phyloP scores from a whole-genome alignment of 2,329 filamentous ascomycete genomes.

The Arthrobotrys sinensis region DNA sequence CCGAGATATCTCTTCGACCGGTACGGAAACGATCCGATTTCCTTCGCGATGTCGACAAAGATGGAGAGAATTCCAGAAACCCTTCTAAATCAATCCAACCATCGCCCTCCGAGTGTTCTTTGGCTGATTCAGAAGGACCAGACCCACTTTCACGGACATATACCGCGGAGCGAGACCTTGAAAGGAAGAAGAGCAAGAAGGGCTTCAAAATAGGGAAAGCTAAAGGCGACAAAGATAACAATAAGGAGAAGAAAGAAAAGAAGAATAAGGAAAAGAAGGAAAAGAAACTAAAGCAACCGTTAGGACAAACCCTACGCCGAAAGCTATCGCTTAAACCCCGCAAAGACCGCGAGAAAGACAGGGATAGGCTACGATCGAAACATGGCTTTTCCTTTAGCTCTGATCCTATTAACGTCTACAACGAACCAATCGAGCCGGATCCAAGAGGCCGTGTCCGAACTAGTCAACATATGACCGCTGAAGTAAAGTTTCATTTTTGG shows the following conservation, averaged over 20 bases:
- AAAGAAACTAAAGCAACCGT: constrained; percentile 5
- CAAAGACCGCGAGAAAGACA: constrained; percentile 16
- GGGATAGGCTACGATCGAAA: neutral
- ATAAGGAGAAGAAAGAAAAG: neutral
- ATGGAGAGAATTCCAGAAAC: constrained; percentile 25
- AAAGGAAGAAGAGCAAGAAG: constrained; percentile 15
- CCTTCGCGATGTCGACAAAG: constrained; percentile 8
- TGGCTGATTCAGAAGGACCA: neutral
- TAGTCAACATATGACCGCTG: constrained; percentile 53
- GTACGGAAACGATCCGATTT: neutral
- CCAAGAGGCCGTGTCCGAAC: constrained; percentile 25
- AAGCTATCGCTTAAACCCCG: constrained; percentile 39
- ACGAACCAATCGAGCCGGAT: constrained; percentile 22
- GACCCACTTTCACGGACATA: constrained; percentile 1
- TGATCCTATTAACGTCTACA: constrained; percentile 39
- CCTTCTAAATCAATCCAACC: neutral
- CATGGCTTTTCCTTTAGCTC: constrained; percentile 43
- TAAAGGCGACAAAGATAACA: neutral
- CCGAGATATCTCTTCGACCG: constrained; percentile 26
- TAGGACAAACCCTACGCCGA: constrained; percentile 24
- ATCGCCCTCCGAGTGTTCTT: constrained; percentile 1
- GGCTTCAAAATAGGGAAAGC: constrained; percentile 1
- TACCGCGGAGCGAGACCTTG: constrained; percentile 8
- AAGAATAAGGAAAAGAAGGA: constrained; percentile 5
- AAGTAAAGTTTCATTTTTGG: constrained; percentile 55